These are phyloP conservation scores for Beauveria australis DNA, from an alignment of 2,329 filamentous ascomycete species.

Conservation along the genomic window DNA sequence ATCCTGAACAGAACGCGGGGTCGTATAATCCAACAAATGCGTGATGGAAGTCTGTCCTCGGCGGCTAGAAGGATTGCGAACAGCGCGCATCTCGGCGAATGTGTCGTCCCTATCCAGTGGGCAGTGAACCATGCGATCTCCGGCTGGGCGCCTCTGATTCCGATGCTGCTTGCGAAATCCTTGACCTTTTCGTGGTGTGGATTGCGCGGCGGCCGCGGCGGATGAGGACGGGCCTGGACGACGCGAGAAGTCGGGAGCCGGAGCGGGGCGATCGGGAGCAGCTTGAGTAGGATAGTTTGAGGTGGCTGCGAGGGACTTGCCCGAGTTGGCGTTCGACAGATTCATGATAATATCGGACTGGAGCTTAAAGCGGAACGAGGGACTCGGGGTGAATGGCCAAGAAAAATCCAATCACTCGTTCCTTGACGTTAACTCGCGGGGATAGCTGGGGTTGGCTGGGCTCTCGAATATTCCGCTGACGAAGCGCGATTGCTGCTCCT, in stretches of 20 bases:
- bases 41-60: constrained; percentile 96
- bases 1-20: constrained; percentile 63
- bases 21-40: constrained; percentile 85
- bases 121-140: constrained; percentile 24
- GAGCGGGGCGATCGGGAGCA: constrained; percentile 33
- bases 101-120: constrained; percentile 70
- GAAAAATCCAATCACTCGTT: constrained; percentile 14
- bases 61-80: constrained; percentile 54
- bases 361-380: neutral
- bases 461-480: neutral
- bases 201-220: constrained; percentile 21
- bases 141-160: constrained; percentile 62
- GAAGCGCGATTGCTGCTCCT: neutral
- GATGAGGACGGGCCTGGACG: constrained; percentile 34
- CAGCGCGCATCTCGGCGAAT: constrained; percentile 66
- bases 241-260: constrained; percentile 43
- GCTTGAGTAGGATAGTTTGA: constrained; percentile 32
- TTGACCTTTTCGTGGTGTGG: constrained; percentile 66
- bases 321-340: constrained; percentile 26
- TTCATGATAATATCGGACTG: constrained; percentile 22
- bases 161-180: constrained; percentile 74
- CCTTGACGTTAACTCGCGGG: constrained; percentile 13
- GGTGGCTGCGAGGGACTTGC: constrained; percentile 44
- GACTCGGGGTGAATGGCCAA: constrained; percentile 7
- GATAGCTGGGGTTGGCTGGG: neutral